Percentiles rank a stretch among this genome's conserved stretches.
These are phyloP conservation scores for Neonectria sp. DNA, from an alignment of 2,329 filamentous ascomycete species.

Conservation along the genomic window DNA sequence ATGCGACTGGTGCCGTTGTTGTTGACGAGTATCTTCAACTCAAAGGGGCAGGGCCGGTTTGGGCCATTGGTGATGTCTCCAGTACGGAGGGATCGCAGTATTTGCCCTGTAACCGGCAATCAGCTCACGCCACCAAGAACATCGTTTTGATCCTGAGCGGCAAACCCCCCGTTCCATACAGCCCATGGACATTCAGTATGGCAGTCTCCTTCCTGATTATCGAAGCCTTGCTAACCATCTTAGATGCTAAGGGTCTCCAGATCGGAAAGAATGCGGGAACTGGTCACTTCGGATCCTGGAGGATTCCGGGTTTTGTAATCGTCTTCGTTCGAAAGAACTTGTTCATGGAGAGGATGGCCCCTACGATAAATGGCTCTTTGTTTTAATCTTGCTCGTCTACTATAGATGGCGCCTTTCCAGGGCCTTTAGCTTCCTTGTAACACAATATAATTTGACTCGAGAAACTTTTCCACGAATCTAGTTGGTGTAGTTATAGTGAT, in stretches of 20 bases:
- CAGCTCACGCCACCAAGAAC: conserved; percentile 10
- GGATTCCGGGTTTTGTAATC: conserved; percentile 1
- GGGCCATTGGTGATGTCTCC: conserved; percentile 48
- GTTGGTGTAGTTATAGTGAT: too few species aligned
- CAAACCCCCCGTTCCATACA: conserved; percentile 5
- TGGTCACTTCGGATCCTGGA: conserved; percentile 7
- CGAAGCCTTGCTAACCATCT: not conserved
- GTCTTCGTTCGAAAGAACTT: conserved; percentile 14
- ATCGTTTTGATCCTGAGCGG: not conserved
- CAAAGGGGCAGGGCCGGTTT: conserved; percentile 42
- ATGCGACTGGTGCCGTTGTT: conserved; percentile 40
- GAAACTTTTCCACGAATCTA: too few species aligned
- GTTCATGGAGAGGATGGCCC: conserved; percentile 1
- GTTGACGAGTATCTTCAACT: conserved; percentile 44
- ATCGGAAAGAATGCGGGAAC: conserved; percentile 13
- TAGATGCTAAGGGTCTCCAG: conserved; percentile 9
- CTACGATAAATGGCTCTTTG: conserved; percentile 10
- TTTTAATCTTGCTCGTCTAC: not conserved
- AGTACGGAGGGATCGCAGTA: conserved; percentile 37
- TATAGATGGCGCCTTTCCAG: too few species aligned
- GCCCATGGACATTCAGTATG: conserved; percentile 2
- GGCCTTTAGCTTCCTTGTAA: too few species aligned
- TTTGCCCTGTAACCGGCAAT: conserved; percentile 8
- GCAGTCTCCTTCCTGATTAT: not conserved
- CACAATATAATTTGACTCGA: too few species aligned